Conservation (phyloP, 1,139 yeast species). For the Suzukiozyma palmioleophila region DNA sequence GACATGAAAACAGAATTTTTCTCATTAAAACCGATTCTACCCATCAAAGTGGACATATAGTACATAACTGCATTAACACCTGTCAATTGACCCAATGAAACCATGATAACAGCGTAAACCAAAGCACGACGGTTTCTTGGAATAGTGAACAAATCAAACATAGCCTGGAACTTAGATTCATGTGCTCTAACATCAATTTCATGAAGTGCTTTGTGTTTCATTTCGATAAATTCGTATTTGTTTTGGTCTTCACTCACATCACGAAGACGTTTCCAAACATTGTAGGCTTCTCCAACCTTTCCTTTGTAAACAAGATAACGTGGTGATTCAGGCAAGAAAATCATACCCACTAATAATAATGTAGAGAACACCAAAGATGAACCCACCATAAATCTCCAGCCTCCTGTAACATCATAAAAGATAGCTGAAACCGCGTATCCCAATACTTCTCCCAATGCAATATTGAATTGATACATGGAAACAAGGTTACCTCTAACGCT, state of each 20-base stretch:
- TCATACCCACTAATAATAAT: slow-evolving; percentile 40
- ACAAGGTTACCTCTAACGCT: slow-evolving; percentile 54
- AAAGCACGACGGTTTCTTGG: slow-evolving; percentile 59
- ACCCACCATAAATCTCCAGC: slow-evolving; percentile 61
- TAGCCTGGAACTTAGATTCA: slow-evolving; percentile 26
- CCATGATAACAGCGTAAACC: slow-evolving; percentile 51
- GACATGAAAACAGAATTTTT: slow-evolving; percentile 51
- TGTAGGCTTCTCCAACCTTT: slow-evolving; percentile 44
- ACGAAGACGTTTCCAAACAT: slow-evolving; percentile 53
- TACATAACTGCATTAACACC: slow-evolving; percentile 57
- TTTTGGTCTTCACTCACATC: slow-evolving; percentile 33
- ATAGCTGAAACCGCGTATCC: slow-evolving; percentile 57
- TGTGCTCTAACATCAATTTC: slow-evolving; percentile 21
- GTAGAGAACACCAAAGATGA: slow-evolving; percentile 57
- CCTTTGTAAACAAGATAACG: slow-evolving; percentile 50
- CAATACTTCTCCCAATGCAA: slow-evolving; percentile 55
- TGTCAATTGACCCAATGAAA: slow-evolving; percentile 52
- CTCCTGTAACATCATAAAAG: slow-evolving; percentile 47
- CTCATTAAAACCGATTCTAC: slow-evolving; percentile 37
- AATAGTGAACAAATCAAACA: slow-evolving; percentile 46
- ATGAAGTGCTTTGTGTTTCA: slow-evolving; percentile 27
- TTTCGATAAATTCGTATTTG: slow-evolving; percentile 50
- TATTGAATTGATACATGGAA: slow-evolving; percentile 53
- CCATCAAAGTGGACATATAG: slow-evolving; percentile 52
- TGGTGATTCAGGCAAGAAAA: slow-evolving; percentile 49